These are phyloP conservation scores for Uronychia setigera DNA, from an alignment of 73 alveolate genomes.

Conservation along the genomic window DNA sequence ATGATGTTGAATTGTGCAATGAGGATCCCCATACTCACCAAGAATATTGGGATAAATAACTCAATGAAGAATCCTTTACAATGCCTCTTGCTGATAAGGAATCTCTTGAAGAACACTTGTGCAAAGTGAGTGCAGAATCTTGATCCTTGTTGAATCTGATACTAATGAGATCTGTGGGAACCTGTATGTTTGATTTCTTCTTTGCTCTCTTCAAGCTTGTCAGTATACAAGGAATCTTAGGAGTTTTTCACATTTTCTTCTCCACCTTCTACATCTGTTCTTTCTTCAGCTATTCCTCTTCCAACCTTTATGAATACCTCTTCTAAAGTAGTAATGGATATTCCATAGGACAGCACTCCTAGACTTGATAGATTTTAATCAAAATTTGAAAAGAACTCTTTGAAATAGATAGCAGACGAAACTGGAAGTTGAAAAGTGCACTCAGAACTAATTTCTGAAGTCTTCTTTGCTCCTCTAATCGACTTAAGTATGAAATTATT, in stretches of 20 bases:
- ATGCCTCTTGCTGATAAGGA: conserved; percentile 73
- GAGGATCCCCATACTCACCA: conserved; percentile 77
- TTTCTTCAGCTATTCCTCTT: conserved; percentile 73
- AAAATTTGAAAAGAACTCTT: conserved; percentile 62
- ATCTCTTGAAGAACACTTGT: conserved; percentile 83
- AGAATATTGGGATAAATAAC: conserved; percentile 80
- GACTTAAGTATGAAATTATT: neutral
- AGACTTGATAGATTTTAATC: conserved; percentile 55
- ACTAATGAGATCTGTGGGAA: neutral
- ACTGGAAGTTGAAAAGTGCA: conserved; percentile 63
- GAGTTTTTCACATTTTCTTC: neutral
- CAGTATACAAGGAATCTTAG: neutral
- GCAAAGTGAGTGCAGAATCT: conserved; percentile 69
- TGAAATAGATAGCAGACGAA: conserved; percentile 28
- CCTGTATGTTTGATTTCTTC: no score
- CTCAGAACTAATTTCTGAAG: conserved; percentile 59
- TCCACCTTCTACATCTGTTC: conserved; percentile 66
- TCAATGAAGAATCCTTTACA: conserved; percentile 79
- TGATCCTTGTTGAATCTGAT: neutral
- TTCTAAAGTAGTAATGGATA: conserved; percentile 95
- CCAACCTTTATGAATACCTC: conserved; percentile 93
- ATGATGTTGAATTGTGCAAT: conserved; percentile 61
- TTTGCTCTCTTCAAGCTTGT: conserved; percentile 17
- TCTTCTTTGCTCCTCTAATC: conserved; percentile 21
- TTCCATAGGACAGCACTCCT: conserved; percentile 81